Percentiles rank a stretch among this genome's conserved stretches.
These are phyloP conservation scores for Lithospermum erythrorhizon DNA, from an alignment of 257 asterid species.

Conservation along the genomic window DNA sequence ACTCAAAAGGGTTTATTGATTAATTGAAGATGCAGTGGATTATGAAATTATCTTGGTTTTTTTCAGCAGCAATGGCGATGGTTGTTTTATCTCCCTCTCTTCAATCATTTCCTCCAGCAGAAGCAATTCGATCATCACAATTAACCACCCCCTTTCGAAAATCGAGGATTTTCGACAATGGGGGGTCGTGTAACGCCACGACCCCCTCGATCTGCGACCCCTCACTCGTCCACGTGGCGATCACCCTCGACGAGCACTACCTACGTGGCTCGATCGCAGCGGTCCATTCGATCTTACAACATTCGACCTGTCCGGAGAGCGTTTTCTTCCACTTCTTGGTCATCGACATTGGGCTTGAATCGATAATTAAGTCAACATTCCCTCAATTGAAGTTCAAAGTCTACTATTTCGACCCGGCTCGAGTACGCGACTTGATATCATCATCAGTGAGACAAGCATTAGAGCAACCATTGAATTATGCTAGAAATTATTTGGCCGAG, in stretches of 20 bases:
- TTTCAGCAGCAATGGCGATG: conserved; percentile 66
- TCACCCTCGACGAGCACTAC: conserved; percentile 74
- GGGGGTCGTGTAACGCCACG: conserved; percentile 33
- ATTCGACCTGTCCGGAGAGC: conserved; percentile 68
- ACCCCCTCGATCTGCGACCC: conserved; percentile 53
- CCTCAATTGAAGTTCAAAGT: conserved; percentile 75
- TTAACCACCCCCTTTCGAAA: conserved; percentile 31
- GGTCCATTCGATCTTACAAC: conserved; percentile 76
- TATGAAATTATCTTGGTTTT: conserved; percentile 55
- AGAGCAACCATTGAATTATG: conserved; percentile 80
- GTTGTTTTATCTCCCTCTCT: conserved; percentile 69
- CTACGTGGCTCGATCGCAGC: conserved; percentile 92
- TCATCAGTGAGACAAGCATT: conserved; percentile 82
- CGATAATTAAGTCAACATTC: conserved; percentile 65
- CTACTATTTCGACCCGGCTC: conserved; percentile 76
- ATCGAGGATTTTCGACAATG: conserved; percentile 56
- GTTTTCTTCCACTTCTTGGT: conserved; percentile 82
- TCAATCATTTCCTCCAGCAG: conserved; percentile 88
- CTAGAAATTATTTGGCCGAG: conserved; percentile 71
- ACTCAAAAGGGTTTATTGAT: conserved; percentile 13
- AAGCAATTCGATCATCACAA: conserved; percentile 66
- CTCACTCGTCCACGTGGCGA: conserved; percentile 72
- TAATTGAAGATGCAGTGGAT: conserved; percentile 60
- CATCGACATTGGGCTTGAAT: conserved; percentile 48
- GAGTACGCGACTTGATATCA: conserved; percentile 67